Evolutionary conservation across 352 stramenopile species (phyloP).

Genomic region (Phytophthora europaea): DNA sequence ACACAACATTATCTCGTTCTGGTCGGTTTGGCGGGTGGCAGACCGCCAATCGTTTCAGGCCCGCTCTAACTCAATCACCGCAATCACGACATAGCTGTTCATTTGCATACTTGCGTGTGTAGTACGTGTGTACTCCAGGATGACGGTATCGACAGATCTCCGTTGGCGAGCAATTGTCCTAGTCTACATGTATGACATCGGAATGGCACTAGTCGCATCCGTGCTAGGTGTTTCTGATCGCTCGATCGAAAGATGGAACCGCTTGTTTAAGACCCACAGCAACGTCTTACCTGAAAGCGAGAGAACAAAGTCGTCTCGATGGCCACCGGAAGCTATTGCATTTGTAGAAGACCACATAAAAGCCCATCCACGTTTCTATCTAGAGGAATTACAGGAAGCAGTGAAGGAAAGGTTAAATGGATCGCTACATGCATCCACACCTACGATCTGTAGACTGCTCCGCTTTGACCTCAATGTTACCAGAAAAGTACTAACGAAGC

Average conservation of each 20-base stretch:
- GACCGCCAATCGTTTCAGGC: not conserved
- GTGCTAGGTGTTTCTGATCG: not conserved
- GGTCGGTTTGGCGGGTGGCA: not conserved
- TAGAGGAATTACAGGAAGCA: not conserved
- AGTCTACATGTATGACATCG: not conserved
- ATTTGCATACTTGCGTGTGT: not conserved
- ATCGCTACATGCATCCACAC: no score
- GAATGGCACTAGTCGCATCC: not conserved
- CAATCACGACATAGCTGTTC: not conserved
- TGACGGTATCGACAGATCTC: not conserved
- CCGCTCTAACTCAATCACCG: not conserved
- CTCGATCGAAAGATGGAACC: not conserved
- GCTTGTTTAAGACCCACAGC: not conserved
- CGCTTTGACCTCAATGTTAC: no score
- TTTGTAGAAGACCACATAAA: slow-evolving; percentile 1
- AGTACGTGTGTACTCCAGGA: not conserved
- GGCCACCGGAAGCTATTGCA: not conserved
- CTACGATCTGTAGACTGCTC: no score
- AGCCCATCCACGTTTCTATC: not conserved
- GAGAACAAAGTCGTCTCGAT: not conserved
- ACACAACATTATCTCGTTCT: not conserved
- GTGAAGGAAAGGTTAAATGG: not conserved
- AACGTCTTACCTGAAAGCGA: not conserved
- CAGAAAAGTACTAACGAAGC: not conserved
- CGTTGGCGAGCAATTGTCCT: not conserved